phyloP scores from a whole-genome alignment of 768 basidiomycete genomes.

The Hypholoma fasciculare region DNA sequence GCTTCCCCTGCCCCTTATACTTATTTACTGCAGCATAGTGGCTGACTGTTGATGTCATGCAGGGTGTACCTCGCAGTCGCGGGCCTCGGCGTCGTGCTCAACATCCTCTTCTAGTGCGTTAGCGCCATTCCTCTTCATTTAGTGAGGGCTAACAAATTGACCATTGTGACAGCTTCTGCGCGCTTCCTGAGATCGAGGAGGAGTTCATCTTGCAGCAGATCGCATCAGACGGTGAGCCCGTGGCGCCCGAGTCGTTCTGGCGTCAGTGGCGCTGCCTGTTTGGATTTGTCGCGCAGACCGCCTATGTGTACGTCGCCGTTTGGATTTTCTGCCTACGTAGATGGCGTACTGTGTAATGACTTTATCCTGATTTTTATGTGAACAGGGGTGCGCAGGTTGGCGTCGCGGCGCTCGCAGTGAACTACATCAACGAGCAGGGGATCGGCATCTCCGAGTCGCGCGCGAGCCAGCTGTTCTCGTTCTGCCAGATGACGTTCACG shows the following conservation, averaged over 20 bases:
- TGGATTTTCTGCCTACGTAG: background rate
- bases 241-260: slow-evolving; percentile 57
- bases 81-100: slow-evolving; percentile 60
- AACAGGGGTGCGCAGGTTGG: slow-evolving; percentile 60
- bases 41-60: background rate
- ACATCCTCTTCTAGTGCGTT: slow-evolving; percentile 62
- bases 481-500: slow-evolving; percentile 71
- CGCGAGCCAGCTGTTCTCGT: slow-evolving; percentile 68
- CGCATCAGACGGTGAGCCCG: slow-evolving; percentile 34
- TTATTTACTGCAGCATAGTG: background rate
- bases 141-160: too few relatives aligned
- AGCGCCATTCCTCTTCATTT: background rate
- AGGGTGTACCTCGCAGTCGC: slow-evolving; percentile 70
- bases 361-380: too few relatives aligned
- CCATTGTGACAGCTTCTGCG: slow-evolving; percentile 46
- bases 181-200: slow-evolving; percentile 70
- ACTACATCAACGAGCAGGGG: slow-evolving; percentile 66
- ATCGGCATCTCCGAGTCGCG: slow-evolving; percentile 49
- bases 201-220: slow-evolving; percentile 56
- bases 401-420: slow-evolving; percentile 68
- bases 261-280: slow-evolving; percentile 72
- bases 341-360: background rate
- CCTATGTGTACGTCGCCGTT: slow-evolving; percentile 50
- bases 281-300: slow-evolving; percentile 72
- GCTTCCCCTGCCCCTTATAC: background rate